Evolutionary conservation across 768 basidiomycete species (phyloP), one percentile per base, ranked within the genome.

Genomic region (Strobilomyces dryophilus): DNA sequence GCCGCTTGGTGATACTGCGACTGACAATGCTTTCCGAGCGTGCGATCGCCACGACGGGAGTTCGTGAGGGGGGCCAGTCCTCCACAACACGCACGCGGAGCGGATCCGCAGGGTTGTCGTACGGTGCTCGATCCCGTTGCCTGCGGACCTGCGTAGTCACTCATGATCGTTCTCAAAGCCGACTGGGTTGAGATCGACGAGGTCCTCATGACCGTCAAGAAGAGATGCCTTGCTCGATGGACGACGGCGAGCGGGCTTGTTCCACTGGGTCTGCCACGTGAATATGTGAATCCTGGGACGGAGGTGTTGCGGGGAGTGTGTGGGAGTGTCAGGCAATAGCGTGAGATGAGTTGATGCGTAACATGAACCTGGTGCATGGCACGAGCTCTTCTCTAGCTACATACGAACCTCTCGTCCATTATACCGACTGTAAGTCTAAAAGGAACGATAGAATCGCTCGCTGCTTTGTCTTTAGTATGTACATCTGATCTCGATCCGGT

Each of bases 181-280:
- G 14, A 40, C 24, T 2, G 53, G 66, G 29, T 43, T 66, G 32
- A 55, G n/a, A 61, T 57, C 4, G 50, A 60, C 8, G 54, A 58
- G 8, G 66, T 58, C 27, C 20, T 2, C 3, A 51, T 55, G 4
- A 0, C 37, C 6, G 53, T 60, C 20, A 58, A 50, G 4, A 45
- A 57, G 5, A 56, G 58, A 17, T 60, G 52, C 36, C 9, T 51
- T 36, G 60, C 54, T 15, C 51, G 62, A 18, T 66, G 64, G 63
- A 60, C 62, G 36, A 57, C 63, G 31, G 39, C 37, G 4, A 59
- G 61, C 37, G 11, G 64, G 66, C 5, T 26, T 60, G 26, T 60
- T 68, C n/a, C 69, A 72, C 43, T 71, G 71, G 69, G 59, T 67
- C 14, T 66, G 56, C 21, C 54, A 58, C 32, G 39, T 68, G 36